A percentile compares a stretch with the other conserved stretches of the same genome.
Conservation (phyloP, 768 basidiomycete species). For the Lanmaoa rubissima region DNA sequence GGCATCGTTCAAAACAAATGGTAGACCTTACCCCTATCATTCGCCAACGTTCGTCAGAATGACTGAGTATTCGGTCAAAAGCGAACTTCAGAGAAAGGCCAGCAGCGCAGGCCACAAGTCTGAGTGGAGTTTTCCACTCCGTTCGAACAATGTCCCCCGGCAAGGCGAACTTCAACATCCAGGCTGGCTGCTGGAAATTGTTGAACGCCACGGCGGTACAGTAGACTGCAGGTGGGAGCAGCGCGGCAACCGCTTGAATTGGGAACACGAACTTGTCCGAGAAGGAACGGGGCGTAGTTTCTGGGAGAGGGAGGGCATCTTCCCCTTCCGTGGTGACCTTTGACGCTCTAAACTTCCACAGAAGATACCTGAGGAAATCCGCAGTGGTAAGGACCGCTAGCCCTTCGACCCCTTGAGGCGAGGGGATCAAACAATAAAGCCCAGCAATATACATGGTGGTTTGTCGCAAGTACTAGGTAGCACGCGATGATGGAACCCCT, state of each 20-base stretch:
- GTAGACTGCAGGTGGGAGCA: conserved; percentile 31
- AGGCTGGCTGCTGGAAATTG: conserved; percentile 35
- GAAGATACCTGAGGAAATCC: conserved; percentile 21
- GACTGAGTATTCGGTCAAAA: conserved; percentile 8
- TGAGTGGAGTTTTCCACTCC: conserved; percentile 25
- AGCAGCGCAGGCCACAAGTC: conserved; percentile 29
- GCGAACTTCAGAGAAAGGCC: conserved; percentile 18
- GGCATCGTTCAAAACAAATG: neutral
- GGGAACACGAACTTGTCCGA: conserved; percentile 30
- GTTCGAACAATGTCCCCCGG: conserved; percentile 22
- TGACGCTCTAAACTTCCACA: conserved; percentile 6
- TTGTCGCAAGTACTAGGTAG: conserved; percentile 10
- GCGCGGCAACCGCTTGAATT: conserved; percentile 22
- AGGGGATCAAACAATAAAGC: conserved; percentile 11
- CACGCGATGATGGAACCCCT: conserved; percentile 9
- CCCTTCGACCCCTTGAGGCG: conserved; percentile 22
- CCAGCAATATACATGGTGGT: conserved; percentile 31
- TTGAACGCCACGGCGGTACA: conserved; percentile 27
- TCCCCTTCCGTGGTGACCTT: conserved; percentile 7
- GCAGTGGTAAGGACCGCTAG: conserved; percentile 26
- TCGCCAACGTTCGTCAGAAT: conserved; percentile 31
- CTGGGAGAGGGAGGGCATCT: conserved; percentile 19
- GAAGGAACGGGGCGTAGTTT: conserved; percentile 14
- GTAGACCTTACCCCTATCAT: conserved; percentile 30
- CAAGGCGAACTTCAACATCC: conserved; percentile 31